Evolutionary conservation across 2,329 filamentous ascomycete species (phyloP), one percentile per base, ranked within the genome.

Genomic region (Exophiala sideris): DNA sequence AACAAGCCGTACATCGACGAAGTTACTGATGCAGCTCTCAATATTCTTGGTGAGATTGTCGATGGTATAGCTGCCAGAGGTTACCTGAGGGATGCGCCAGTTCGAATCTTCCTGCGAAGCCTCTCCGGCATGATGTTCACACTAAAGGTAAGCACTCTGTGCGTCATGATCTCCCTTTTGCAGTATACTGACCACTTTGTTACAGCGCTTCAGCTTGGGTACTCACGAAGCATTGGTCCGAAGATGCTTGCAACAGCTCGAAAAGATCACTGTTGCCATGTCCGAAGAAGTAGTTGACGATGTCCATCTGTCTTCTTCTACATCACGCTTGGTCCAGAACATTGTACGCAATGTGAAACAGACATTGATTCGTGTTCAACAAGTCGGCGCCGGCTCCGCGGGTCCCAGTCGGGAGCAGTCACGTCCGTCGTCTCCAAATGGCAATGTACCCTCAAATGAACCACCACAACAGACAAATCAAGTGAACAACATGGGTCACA

Each of bases 41-140:
- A 78, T 53, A 79, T 86, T 12, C 71, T 86, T n/a, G 75, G 76
- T 52, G 75, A 78, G 1, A 80, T 85, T 0, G 75, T 83, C 20
- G 79, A 85, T 12, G 80, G 76, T 5, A 74, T 86, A 3, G 77
- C 80, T 32, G 80, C 80, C 0, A 76, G 76, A 5, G 79, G 82
- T 47, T 79, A 79, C 61, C 74, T 86, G 11, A 80, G 81, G 57
- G 81, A 85, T 63, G 80, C 81, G 1, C 82, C 83, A 2, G 82
- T 85, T 7, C 75, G 83, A 34, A 84, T 83, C 0, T 85, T 82
- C 64, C 85, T 85, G 69, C 78, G 83, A 52, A 83, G 85, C 56
- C 75, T 85, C 44, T 82, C 79, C 10, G 82, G 82, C 6, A 81
- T 83, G 65, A 84, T 85, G 63, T 85, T 86, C 59, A 76, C 85